Conservation (phyloP, 345 rosid genomes). For the Camelina laxa region DNA sequence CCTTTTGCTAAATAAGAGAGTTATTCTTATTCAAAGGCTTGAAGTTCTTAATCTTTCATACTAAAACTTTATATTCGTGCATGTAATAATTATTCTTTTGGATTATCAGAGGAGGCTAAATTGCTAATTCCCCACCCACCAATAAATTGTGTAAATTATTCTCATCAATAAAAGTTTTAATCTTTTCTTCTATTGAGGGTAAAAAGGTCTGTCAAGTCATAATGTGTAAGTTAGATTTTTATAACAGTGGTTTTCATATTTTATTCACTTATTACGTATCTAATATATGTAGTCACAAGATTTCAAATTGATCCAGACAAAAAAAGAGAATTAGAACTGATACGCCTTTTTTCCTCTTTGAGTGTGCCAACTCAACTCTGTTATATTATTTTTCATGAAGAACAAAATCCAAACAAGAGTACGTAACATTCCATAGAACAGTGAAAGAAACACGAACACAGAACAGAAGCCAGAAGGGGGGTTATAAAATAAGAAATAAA, state of each 20-base stretch:
- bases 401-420: too few species aligned
- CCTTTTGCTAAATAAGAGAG: too few species aligned
- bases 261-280: not conserved
- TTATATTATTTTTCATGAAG: not conserved
- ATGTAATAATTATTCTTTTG: not conserved
- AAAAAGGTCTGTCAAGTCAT: conserved; percentile 6
- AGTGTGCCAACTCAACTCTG: not conserved
- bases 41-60: too few species aligned
- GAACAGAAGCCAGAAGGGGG: too few species aligned
- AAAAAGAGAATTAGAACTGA: not conserved
- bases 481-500: not conserved
- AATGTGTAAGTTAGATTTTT: not conserved
- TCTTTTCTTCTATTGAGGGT: not conserved
- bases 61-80: too few species aligned
- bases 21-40: too few species aligned
- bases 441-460: too few species aligned
- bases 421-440: too few species aligned
- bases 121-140: not conserved
- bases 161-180: not conserved
- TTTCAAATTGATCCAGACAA: conserved; percentile 8
- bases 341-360: not conserved
- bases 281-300: conserved; percentile 8
- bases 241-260: conserved; percentile 6
- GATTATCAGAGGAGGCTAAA: not conserved
- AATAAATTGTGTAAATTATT: not conserved